Evolutionary conservation across 2,329 filamentous ascomycete genomes (phyloP), one percentile per base, ranked within the genome.

Genomic region (Pseudocercospora eumusae): DNA sequence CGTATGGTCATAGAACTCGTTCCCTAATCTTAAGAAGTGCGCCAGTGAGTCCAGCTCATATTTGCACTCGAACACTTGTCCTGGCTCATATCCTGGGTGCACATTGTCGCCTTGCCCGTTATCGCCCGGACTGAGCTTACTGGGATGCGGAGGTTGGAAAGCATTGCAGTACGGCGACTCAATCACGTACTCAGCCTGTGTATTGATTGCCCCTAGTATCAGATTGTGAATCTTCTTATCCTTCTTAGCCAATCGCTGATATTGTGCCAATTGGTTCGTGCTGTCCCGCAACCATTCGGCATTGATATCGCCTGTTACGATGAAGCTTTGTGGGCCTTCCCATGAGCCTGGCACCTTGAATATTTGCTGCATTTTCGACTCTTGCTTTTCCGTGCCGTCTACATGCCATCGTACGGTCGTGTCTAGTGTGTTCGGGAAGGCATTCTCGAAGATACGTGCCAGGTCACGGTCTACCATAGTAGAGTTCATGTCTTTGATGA

Each of bases 1-100:
- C 0, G 92, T 96, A 72, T 91, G 84, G 42, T 89, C 86, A 77
- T 95, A 84, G 77, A 96, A 98, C 69, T 96, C 88, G 71, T 96
- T 97, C 18, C 84, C 86, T 1, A 99, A 79, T 0, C 90, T 87
- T 5, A 99, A 83, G 75, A 99, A 99, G 73, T 96, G 89, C 0
- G 93, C 95, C 0, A 99, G 82, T 8, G 93, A 97, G 78, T 99
- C 95, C 21, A 99, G 86, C 79, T 99, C 95, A 77, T 98, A 99
- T 78, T 99, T 99, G 85, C 95, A 99, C 77, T 99, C 95, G 68
- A 97, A 99, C 3, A 99, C 95, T 54, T 88, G 85, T 0, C 83
- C 85, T 0, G 89, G 89, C 72, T 98, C 92, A 73, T 96, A 98
- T 0, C 83, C 82, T 0, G 95, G 95, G 70, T 96, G 92, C 0